Evolutionary conservation across 1,139 yeast species (phyloP).

Genomic region (Magnusiomyces paraingens): DNA sequence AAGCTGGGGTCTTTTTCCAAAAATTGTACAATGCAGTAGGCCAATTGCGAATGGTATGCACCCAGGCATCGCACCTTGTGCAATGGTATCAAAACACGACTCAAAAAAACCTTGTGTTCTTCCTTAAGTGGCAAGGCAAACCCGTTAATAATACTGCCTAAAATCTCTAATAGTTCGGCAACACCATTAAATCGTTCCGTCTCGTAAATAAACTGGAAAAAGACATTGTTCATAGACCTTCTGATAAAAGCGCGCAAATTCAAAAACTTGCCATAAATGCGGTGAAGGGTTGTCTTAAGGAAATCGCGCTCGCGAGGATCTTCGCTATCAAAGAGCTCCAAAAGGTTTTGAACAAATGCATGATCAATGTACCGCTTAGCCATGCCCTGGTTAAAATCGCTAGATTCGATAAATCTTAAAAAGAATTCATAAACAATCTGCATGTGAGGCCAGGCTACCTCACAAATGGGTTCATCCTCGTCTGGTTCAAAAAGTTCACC

Average conservation of each 20-base stretch:
- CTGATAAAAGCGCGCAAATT: constrained; percentile 87
- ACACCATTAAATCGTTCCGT: constrained; percentile 95
- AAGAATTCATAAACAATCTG: constrained; percentile 93
- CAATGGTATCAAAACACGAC: constrained; percentile 83
- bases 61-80: constrained; percentile 88
- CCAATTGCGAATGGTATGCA: constrained; percentile 90
- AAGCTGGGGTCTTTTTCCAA: constrained; percentile 86
- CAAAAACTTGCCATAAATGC: constrained; percentile 92
- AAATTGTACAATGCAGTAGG: constrained; percentile 95
- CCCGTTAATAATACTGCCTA: constrained; percentile 95
- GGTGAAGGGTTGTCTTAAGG: constrained; percentile 86
- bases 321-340: constrained; percentile 91
- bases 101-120: constrained; percentile 87
- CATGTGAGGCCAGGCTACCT: constrained; percentile 99
- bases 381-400: constrained; percentile 87
- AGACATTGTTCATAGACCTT: constrained; percentile 85
- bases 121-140: constrained; percentile 96
- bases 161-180: constrained; percentile 87
- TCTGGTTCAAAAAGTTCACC: constrained; percentile 97
- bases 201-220: constrained; percentile 88
- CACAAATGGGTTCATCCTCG: constrained; percentile 96
- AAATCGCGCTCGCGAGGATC: constrained; percentile 96
- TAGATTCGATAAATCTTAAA: constrained; percentile 84
- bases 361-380: constrained; percentile 95
- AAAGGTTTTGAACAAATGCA: constrained; percentile 67